Conservation (phyloP, 805 yeast genomes). For the Saccharomycopsis malanga region DNA sequence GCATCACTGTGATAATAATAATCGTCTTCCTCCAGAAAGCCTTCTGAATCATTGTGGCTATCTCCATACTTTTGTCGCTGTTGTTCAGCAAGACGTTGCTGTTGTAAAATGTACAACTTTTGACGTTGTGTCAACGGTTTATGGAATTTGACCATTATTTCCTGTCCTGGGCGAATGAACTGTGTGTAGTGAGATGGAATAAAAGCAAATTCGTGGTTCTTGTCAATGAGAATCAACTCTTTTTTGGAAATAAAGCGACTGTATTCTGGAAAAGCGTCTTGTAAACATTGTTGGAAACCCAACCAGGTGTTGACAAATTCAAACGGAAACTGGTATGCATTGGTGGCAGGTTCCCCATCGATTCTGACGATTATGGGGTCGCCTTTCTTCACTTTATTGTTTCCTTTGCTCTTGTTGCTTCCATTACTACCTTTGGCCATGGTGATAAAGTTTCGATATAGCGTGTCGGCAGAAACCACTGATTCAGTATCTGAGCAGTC, state of each 20-base stretch:
- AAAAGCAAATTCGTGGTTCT: constrained; percentile 15
- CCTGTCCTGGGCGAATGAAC: constrained; percentile 17
- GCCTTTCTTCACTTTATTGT: constrained; percentile 1
- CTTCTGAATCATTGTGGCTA: background rate
- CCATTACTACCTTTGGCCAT: constrained; percentile 9
- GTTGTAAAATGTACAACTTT: background rate
- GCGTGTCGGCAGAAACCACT: background rate
- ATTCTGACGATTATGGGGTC: constrained; percentile 15
- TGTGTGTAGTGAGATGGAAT: constrained; percentile 17
- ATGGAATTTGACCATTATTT: constrained; percentile 11
- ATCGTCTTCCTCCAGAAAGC: no score
- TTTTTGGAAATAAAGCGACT: constrained; percentile 4
- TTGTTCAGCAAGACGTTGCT: background rate
- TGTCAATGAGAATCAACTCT: constrained; percentile 10
- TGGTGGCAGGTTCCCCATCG: constrained; percentile 3
- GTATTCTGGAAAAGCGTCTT: constrained; percentile 19
- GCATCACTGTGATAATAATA: no score
- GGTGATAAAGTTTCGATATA: constrained; percentile 7
- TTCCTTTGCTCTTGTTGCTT: constrained; percentile 4
- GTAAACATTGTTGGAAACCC: constrained; percentile 14
- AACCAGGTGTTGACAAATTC: constrained; percentile 16
- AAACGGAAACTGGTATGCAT: constrained; percentile 18
- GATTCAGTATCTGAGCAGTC: background rate
- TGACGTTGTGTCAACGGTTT: background rate
- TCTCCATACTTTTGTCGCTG: background rate